A percentile compares a stretch with the other conserved stretches of the same genome.
These are phyloP conservation scores for Pleurotus ostreatus DNA, from an alignment of 768 basidiomycete genomes.

Conservation along the genomic window DNA sequence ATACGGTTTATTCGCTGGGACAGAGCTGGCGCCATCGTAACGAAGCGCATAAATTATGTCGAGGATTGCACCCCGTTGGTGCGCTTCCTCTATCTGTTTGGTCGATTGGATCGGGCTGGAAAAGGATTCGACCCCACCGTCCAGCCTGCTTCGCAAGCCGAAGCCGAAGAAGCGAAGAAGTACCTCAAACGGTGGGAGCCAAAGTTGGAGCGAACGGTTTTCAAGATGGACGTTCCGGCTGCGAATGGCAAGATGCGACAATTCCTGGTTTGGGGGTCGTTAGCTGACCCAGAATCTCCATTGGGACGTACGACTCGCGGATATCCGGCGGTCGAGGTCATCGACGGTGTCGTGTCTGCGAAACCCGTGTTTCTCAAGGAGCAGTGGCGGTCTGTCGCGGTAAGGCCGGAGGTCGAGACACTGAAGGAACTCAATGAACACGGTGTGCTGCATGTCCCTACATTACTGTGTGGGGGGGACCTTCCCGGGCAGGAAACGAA, in stretches of 20 bases:
- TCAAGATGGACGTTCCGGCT: neutral
- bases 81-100: constrained; percentile 23
- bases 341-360: neutral
- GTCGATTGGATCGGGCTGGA: neutral
- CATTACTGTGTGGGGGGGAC: constrained; percentile 19
- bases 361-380: constrained; percentile 27
- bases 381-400: constrained; percentile 18
- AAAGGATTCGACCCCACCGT: constrained; percentile 1
- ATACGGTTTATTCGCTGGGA: constrained; percentile 32
- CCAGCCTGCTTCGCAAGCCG: neutral
- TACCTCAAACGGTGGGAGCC: neutral
- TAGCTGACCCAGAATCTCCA: constrained; percentile 11
- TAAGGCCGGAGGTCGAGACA: constrained; percentile 18
- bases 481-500: constrained; percentile 10
- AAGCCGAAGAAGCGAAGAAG: neutral
- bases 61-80: constrained; percentile 10
- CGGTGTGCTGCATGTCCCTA: constrained; percentile 17
- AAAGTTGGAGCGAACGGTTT: neutral
- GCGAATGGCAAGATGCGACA: neutral
- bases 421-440: constrained; percentile 14
- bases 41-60: constrained; percentile 19
- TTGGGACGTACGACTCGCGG: constrained; percentile 20
- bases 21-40: constrained; percentile 24
- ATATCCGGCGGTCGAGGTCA: constrained; percentile 15
- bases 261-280: constrained; percentile 1